phyloP scores from a whole-genome alignment of 805 yeast genomes.

The Barnettozyma siamensis region DNA sequence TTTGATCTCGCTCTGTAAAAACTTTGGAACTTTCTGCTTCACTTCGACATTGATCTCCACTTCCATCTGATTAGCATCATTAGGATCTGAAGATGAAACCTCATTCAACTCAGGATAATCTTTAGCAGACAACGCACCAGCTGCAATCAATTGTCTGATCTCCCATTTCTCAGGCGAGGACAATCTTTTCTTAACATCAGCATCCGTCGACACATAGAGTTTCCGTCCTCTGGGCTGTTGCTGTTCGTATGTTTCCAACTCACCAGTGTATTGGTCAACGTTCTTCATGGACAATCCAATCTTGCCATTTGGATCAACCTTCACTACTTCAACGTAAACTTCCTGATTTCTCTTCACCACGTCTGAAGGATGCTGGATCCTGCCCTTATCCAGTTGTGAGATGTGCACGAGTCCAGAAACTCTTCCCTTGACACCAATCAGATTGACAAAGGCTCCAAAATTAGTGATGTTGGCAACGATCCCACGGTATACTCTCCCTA shows the following conservation, averaged over 20 bases:
- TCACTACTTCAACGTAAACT: conserved; percentile 58
- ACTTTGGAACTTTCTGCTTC: conserved; percentile 62
- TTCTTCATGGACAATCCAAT: conserved; percentile 64
- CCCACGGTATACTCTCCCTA: conserved; percentile 55
- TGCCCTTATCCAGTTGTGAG: conserved; percentile 52
- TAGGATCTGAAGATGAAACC: conserved; percentile 20
- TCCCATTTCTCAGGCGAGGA: conserved; percentile 94
- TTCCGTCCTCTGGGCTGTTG: conserved; percentile 12
- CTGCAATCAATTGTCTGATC: conserved; percentile 69
- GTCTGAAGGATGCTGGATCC: conserved; percentile 56
- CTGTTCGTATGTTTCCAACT: conserved; percentile 14
- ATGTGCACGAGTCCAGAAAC: conserved; percentile 70
- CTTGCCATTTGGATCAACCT: conserved; percentile 36
- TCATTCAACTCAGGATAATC: conserved; percentile 63
- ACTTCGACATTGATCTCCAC: conserved; percentile 70
- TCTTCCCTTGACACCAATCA: conserved; percentile 33
- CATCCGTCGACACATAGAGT: conserved; percentile 10
- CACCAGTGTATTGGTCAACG: conserved; percentile 68
- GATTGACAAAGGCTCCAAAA: conserved; percentile 74
- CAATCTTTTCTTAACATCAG: conserved; percentile 36
- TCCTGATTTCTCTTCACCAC: conserved; percentile 49
- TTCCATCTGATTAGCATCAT: conserved; percentile 28
- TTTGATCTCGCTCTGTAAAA: conserved; percentile 48
- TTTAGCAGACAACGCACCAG: conserved; percentile 64
- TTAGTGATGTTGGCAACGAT: conserved; percentile 50